Evolutionary conservation across 441 rosid genomes (phyloP).

Genomic region (Corymbia citriodora): DNA sequence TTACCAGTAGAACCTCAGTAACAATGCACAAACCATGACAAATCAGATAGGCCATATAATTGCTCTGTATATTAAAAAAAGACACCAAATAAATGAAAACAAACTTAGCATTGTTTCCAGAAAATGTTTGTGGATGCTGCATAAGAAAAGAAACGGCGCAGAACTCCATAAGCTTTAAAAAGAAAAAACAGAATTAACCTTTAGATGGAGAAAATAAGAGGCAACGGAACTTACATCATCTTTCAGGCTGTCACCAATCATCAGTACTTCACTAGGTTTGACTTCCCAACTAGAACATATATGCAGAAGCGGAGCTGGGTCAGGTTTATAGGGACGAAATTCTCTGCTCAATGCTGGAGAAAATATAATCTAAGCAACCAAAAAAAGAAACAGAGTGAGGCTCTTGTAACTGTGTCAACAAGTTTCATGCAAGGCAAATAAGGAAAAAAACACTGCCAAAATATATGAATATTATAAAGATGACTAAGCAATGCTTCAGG

Average conservation of each 20-base stretch:
- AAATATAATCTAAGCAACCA: slow-evolving; percentile 47
- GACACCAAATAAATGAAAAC: background rate
- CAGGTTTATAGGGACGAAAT: slow-evolving; percentile 86
- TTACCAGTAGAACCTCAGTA: background rate
- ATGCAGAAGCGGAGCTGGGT: slow-evolving; percentile 86
- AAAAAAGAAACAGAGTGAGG: background rate
- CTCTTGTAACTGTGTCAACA: background rate
- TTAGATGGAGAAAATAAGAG: background rate
- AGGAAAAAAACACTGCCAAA: background rate
- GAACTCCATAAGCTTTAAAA: background rate
- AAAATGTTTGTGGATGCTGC: background rate
- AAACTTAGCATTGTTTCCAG: background rate
- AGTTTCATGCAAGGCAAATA: background rate
- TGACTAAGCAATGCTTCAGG: background rate
- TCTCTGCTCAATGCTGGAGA: slow-evolving; percentile 93
- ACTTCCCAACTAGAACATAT: slow-evolving; percentile 82
- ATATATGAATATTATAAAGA: background rate
- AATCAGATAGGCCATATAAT: background rate
- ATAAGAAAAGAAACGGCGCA: background rate
- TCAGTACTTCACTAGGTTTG: slow-evolving; percentile 77
- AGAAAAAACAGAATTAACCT: background rate
- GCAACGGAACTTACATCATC: slow-evolving; percentile 60
- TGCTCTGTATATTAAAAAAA: background rate
- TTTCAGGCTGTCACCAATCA: slow-evolving; percentile 96
- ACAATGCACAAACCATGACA: background rate